Percentiles rank a stretch among this genome's conserved stretches.
Evolutionary conservation across 768 basidiomycete species (phyloP).

Genomic region (Pleurotus pulmonarius): DNA sequence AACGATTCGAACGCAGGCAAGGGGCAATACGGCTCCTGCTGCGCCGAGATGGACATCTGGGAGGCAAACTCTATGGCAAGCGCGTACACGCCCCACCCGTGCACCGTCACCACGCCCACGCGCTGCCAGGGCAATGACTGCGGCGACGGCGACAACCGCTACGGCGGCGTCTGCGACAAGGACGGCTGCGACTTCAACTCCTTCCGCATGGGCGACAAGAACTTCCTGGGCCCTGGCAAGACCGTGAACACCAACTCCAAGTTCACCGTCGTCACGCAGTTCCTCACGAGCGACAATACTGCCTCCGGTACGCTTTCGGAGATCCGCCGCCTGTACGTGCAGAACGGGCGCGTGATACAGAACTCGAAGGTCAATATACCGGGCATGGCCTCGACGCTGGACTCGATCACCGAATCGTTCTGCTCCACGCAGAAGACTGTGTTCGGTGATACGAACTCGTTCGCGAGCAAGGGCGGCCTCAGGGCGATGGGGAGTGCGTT

Average conservation of each 20-base stretch:
- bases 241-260: constrained; percentile 35
- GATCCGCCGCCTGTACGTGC: constrained; percentile 25
- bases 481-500: constrained; percentile 22
- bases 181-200: constrained; percentile 48
- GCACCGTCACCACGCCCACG: constrained; percentile 29
- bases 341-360: constrained; percentile 30
- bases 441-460: constrained; percentile 34
- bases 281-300: constrained; percentile 35
- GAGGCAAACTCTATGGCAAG: constrained; percentile 33
- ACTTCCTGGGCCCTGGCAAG: constrained; percentile 34
- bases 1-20: constrained; percentile 32
- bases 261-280: constrained; percentile 42
- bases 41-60: constrained; percentile 39
- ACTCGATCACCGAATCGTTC: constrained; percentile 38
- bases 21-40: constrained; percentile 33
- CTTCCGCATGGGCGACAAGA: constrained; percentile 37
- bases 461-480: constrained; percentile 29
- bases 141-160: constrained; percentile 20
- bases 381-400: constrained; percentile 21
- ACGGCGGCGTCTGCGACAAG: constrained; percentile 35
- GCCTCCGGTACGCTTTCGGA: constrained; percentile 31
- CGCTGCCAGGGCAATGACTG: constrained; percentile 31
- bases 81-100: constrained; percentile 39
- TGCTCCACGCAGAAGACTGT: constrained; percentile 31
- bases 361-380: constrained; percentile 33